Conservation (phyloP, 1,284 basidiomycete species). For the Peniophora sp. region DNA sequence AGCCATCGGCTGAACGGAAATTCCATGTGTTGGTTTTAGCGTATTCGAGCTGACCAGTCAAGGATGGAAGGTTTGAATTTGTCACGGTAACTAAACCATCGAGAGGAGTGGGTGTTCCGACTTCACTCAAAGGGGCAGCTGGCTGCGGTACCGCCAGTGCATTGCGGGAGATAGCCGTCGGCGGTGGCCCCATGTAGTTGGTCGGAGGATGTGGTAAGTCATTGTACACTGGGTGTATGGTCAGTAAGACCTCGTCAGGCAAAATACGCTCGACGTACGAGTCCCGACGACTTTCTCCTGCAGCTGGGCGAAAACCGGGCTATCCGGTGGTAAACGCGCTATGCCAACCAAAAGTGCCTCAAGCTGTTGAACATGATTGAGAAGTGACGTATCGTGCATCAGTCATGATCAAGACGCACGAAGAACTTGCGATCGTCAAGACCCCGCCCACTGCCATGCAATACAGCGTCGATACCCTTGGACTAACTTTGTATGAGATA, state of each 20-base stretch:
- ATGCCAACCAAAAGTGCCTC: conserved; percentile 59
- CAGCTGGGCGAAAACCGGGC: conserved; percentile 31
- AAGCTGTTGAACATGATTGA: conserved; percentile 35
- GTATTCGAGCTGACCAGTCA: neutral
- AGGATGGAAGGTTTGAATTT: neutral
- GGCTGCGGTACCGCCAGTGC: conserved; percentile 3
- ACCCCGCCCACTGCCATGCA: conserved; percentile 32
- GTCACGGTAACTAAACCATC: conserved; percentile 1
- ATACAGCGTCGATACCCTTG: conserved; percentile 42
- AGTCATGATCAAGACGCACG: conserved; percentile 25
- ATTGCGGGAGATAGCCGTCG: conserved; percentile 13
- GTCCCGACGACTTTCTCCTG: conserved; percentile 49
- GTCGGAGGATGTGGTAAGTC: conserved; percentile 71
- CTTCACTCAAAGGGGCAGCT: conserved; percentile 1
- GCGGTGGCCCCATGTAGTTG: conserved; percentile 47
- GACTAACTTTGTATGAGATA: conserved; percentile 13
- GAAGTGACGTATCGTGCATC: too few species aligned
- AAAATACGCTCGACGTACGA: conserved; percentile 43
- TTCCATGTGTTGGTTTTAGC: conserved; percentile 26
- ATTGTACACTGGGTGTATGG: conserved; percentile 49
- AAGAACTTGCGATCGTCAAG: conserved; percentile 59
- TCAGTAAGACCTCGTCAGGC: too few species aligned
- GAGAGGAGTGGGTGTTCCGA: conserved; percentile 4
- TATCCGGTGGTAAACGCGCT: conserved; percentile 47
- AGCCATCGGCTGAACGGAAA: conserved; percentile 68